Percentiles rank a stretch among this genome's conserved stretches.
Evolutionary conservation across 2,329 filamentous ascomycete genomes (phyloP).

Genomic region (Cladobotryum mycophilum): DNA sequence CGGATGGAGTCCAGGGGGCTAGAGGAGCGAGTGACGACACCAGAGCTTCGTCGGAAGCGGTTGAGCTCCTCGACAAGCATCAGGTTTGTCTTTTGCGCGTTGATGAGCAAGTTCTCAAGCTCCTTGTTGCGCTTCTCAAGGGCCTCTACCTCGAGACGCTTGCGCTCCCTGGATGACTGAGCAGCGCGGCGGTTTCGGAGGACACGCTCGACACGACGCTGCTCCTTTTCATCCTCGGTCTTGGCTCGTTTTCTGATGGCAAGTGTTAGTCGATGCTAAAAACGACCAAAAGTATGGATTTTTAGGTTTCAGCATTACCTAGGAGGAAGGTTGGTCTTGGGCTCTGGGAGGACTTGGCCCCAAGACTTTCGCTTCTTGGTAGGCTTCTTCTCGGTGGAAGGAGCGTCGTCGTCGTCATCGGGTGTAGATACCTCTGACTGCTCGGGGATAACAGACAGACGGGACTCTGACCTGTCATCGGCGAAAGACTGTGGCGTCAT

Average conservation of each 20-base stretch:
- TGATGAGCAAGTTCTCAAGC: constrained; percentile 56
- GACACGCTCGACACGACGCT: constrained; percentile 93
- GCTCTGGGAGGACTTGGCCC: constrained; percentile 93
- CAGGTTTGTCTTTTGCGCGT: constrained; percentile 50
- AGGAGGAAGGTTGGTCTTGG: constrained; percentile 92
- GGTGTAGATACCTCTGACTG: constrained; percentile 14
- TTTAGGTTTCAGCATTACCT: constrained; percentile 47
- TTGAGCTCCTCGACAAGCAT: constrained; percentile 45
- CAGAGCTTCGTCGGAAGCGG: constrained; percentile 40
- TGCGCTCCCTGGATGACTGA: constrained; percentile 92
- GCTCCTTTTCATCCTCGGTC: constrained; percentile 98
- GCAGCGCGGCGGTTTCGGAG: constrained; percentile 93
- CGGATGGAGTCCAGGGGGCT: constrained; percentile 38
- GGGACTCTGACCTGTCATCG: constrained; percentile 25
- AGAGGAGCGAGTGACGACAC: constrained; percentile 34
- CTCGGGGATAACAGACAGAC: constrained; percentile 20
- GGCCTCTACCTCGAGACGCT: constrained; percentile 80
- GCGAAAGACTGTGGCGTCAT: constrained; percentile 41
- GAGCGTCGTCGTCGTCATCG: constrained; percentile 6
- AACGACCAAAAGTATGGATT: neutral
- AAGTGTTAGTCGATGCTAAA: neutral
- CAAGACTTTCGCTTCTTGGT: constrained; percentile 96
- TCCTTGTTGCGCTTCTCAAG: constrained; percentile 70
- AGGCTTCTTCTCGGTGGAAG: constrained; percentile 57
- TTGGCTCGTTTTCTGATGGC: constrained; percentile 80